Conservation (phyloP, 2,329 filamentous ascomycete genomes). For the Basipetospora chlamydospora region DNA sequence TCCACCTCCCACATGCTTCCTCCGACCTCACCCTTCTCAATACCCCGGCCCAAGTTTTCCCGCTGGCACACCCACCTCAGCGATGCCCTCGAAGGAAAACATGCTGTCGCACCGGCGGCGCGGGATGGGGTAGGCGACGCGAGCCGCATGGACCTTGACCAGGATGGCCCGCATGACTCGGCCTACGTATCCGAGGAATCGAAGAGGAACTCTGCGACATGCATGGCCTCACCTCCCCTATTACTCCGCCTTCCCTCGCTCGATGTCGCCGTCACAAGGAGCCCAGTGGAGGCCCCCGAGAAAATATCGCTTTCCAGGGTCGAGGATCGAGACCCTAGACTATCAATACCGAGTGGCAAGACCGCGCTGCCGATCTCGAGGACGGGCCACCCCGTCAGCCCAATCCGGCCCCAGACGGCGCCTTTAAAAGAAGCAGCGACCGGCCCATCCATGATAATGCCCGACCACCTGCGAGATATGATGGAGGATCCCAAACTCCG, state of each 20-base stretch:
- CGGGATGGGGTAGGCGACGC: not conserved
- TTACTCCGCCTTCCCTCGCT: constrained; percentile 28
- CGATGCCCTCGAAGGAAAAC: constrained; percentile 19
- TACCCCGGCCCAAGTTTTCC: constrained; percentile 24
- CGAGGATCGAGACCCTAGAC: constrained; percentile 37
- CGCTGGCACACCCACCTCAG: constrained; percentile 34
- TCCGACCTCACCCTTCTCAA: constrained; percentile 13
- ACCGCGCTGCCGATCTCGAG: constrained; percentile 20
- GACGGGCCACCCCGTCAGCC: constrained; percentile 12
- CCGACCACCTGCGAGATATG: constrained; percentile 39
- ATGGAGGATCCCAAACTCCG: constrained; percentile 28
- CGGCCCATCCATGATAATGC: constrained; percentile 31
- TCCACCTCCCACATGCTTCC: constrained; percentile 5
- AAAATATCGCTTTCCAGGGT: constrained; percentile 24
- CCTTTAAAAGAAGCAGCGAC: not conserved
- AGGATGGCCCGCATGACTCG: constrained; percentile 33
- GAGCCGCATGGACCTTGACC: constrained; percentile 27
- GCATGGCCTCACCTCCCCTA: constrained; percentile 25
- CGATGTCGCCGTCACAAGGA: constrained; percentile 15
- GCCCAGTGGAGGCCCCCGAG: no score
- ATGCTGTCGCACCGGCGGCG: constrained; percentile 16
- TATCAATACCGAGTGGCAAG: constrained; percentile 37
- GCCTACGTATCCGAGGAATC: constrained; percentile 40
- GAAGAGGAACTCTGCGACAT: constrained; percentile 36
- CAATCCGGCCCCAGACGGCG: not conserved